These are phyloP conservation scores for Diospyros kaki DNA, from an alignment of 148 eudicot genomes.

Conservation along the genomic window DNA sequence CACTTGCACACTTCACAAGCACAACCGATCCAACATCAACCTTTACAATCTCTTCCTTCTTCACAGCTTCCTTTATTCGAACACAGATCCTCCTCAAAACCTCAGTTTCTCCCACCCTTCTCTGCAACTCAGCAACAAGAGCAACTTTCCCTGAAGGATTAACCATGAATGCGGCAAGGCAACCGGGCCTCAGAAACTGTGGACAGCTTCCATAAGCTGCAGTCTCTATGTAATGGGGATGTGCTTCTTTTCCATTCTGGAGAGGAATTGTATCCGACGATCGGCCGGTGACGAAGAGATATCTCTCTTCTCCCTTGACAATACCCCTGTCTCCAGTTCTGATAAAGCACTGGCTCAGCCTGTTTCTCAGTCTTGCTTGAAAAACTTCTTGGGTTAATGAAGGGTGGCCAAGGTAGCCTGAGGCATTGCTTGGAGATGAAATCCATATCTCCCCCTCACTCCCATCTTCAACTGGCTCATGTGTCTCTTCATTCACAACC, in stretches of 20 bases:
- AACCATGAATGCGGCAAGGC: slow-evolving; percentile 34
- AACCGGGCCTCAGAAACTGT: slow-evolving; percentile 32
- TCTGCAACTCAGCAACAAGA: slow-evolving; percentile 44
- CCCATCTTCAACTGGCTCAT: slow-evolving; percentile 33
- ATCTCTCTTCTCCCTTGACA: slow-evolving; percentile 37
- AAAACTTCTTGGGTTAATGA: slow-evolving; percentile 31
- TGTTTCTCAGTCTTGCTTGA: slow-evolving; percentile 15
- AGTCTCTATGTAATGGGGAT: slow-evolving; percentile 45
- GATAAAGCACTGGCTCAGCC: slow-evolving; percentile 18
- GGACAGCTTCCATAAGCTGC: slow-evolving; percentile 28
- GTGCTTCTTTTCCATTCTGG: slow-evolving; percentile 20
- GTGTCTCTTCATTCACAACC: slow-evolving; percentile 40
- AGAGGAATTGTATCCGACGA: slow-evolving; percentile 23
- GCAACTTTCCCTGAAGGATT: slow-evolving; percentile 4
- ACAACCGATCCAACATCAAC: slow-evolving; percentile 28
- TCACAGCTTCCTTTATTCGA: slow-evolving; percentile 25
- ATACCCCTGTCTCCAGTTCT: slow-evolving; percentile 44
- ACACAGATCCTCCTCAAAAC: slow-evolving; percentile 28
- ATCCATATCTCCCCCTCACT: slow-evolving; percentile 50
- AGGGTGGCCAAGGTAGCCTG: slow-evolving; percentile 41
- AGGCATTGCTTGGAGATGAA: slow-evolving; percentile 48
- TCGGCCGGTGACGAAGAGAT: slow-evolving; percentile 36
- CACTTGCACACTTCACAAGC: slow-evolving; percentile 39
- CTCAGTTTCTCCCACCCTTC: slow-evolving; percentile 6
- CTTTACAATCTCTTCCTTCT: slow-evolving; percentile 18